Evolutionary conservation across 2,329 filamentous ascomycete genomes (phyloP).

Genomic region (Cladosporium sp.): DNA sequence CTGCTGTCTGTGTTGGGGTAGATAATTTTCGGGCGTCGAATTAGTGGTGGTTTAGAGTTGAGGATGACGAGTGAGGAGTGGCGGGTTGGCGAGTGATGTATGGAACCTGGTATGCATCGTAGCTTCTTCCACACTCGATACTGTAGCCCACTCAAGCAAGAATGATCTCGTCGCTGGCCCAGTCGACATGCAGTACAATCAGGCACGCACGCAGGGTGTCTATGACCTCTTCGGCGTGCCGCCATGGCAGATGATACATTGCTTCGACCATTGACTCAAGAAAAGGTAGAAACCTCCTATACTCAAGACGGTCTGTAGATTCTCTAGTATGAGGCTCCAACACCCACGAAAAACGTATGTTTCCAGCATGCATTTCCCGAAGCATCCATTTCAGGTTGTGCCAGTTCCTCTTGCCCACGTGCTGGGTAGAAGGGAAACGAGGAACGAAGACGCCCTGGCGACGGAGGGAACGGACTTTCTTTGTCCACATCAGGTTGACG

Average conservation of each 20-base stretch:
- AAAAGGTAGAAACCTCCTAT: not conserved
- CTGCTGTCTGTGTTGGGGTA: too few relatives aligned
- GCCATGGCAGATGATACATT: not conserved
- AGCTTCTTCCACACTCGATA: too few relatives aligned
- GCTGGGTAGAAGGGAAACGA: not conserved
- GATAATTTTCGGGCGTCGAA: too few relatives aligned
- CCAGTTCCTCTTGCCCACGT: not conserved
- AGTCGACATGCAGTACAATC: not conserved
- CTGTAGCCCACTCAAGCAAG: too few relatives aligned
- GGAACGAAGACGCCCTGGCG: not conserved
- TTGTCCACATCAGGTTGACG: too few relatives aligned
- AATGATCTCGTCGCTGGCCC: not conserved
- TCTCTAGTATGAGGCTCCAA: too few relatives aligned
- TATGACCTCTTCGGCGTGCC: not conserved
- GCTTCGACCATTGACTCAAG: not conserved
- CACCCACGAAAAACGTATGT: too few relatives aligned
- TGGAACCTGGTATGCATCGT: too few relatives aligned
- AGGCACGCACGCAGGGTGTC: not conserved
- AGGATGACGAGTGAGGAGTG: too few relatives aligned
- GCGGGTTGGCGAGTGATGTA: too few relatives aligned
- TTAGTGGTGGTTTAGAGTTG: too few relatives aligned
- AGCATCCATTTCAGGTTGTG: not conserved
- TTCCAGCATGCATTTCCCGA: not conserved
- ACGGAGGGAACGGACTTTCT: too few relatives aligned
- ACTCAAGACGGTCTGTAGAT: not conserved